These are phyloP conservation scores for Pseudogymnoascus sp. DNA, from an alignment of 2,329 filamentous ascomycete species.

Conservation along the genomic window DNA sequence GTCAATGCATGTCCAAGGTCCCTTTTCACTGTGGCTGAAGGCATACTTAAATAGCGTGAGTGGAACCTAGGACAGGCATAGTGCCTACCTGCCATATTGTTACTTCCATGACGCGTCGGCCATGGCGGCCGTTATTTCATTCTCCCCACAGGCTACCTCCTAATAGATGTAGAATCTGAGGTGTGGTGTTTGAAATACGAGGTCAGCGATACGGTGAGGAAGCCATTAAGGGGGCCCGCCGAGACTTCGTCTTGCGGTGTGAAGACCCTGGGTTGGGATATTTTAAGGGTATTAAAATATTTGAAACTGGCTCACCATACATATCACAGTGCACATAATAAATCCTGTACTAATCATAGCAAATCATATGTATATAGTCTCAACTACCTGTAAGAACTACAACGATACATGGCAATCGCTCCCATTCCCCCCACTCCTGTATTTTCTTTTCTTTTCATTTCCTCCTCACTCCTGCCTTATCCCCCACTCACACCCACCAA, in stretches of 20 bases:
- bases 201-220: too few relatives aligned
- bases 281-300: too few relatives aligned
- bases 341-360: neutral
- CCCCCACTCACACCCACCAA: neutral
- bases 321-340: neutral
- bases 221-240: too few relatives aligned
- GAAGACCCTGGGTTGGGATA: too few relatives aligned
- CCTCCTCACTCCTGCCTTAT: neutral
- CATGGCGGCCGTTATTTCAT: neutral
- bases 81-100: neutral
- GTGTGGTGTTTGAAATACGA: too few relatives aligned
- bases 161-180: too few relatives aligned
- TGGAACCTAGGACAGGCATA: neutral
- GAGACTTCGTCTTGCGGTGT: too few relatives aligned
- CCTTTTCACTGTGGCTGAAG: neutral
- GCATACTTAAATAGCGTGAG: neutral
- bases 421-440: neutral
- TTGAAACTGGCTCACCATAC: too few relatives aligned
- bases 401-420: neutral
- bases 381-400: conserved; percentile 1
- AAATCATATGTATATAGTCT: conserved; percentile 4
- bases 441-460: neutral
- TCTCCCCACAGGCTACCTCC: too few relatives aligned
- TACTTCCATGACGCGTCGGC: neutral
- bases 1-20: neutral